Percentiles rank a stretch among this genome's conserved stretches.
Conservation (phyloP, 208 protist genomes). For the Trichomonas tenax region DNA sequence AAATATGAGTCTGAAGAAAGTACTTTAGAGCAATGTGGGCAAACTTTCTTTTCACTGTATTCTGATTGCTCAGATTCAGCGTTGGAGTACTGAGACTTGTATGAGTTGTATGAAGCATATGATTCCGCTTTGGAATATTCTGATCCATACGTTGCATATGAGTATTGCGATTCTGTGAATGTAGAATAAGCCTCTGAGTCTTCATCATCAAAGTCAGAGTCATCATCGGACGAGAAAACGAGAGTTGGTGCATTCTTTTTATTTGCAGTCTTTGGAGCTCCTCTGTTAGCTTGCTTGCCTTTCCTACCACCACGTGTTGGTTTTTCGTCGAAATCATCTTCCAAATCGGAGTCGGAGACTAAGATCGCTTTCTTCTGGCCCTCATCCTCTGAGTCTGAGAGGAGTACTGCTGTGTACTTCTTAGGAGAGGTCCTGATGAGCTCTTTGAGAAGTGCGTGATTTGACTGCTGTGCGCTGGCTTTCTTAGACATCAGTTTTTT, state of each 20-base stretch:
- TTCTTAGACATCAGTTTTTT: neutral
- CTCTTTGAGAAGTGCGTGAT: neutral
- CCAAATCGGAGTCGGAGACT: neutral
- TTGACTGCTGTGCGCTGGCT: neutral
- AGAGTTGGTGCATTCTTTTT: neutral
- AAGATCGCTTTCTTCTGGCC: neutral
- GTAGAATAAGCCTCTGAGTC: neutral
- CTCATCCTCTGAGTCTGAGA: neutral
- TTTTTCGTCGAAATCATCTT: neutral
- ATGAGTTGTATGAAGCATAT: neutral
- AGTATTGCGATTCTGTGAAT: neutral
- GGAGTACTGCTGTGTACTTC: neutral
- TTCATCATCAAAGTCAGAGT: neutral
- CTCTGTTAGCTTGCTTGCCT: too few relatives aligned
- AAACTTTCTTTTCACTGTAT: neutral
- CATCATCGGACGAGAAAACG: neutral
- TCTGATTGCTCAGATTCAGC: neutral
- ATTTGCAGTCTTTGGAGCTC: too few relatives aligned
- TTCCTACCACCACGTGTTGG: neutral
- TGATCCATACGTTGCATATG: neutral
- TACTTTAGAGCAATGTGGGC: neutral
- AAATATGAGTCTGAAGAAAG: neutral
- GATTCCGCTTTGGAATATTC: neutral
- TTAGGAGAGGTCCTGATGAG: neutral
- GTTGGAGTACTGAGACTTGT: neutral